These are phyloP conservation scores for Sphaerostilbella broomeana DNA, from an alignment of 2,329 filamentous ascomycete genomes.

Conservation along the genomic window DNA sequence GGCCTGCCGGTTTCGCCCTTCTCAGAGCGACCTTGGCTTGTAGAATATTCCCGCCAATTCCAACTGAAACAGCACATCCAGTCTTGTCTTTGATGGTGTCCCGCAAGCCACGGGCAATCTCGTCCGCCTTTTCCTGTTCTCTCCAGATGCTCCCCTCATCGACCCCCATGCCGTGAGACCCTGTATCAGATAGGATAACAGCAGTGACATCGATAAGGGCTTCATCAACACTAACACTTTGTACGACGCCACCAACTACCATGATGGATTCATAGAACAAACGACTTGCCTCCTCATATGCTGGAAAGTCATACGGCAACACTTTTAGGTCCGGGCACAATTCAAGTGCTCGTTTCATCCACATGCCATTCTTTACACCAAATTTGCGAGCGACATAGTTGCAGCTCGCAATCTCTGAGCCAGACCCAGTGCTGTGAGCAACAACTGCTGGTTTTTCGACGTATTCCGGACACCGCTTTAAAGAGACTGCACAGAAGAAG, in stretches of 20 bases:
- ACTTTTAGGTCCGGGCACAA: constrained; percentile 81
- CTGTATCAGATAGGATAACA: constrained; percentile 58
- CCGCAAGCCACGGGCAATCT: constrained; percentile 59
- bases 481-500: constrained; percentile 92
- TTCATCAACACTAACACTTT: constrained; percentile 96
- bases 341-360: constrained; percentile 88
- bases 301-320: constrained; percentile 91
- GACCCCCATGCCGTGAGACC: constrained; percentile 56
- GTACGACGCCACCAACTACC: constrained; percentile 71
- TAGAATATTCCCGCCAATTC: constrained; percentile 85
- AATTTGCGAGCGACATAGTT: constrained; percentile 86
- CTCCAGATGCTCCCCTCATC: constrained; percentile 64
- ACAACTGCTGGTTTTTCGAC: constrained; percentile 77
- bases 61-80: constrained; percentile 82
- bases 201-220: constrained; percentile 78
- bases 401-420: constrained; percentile 94
- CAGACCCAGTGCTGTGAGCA: constrained; percentile 76
- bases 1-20: constrained; percentile 90
- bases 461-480: constrained; percentile 68
- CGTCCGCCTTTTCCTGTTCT: constrained; percentile 72
- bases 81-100: constrained; percentile 66
- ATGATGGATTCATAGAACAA: constrained; percentile 83
- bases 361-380: constrained; percentile 97
- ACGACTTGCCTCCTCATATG: constrained; percentile 85
- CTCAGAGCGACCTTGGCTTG: constrained; percentile 85